Conservation (phyloP, 768 basidiomycete genomes). For the Porphyrellus cyaneotinctus region DNA sequence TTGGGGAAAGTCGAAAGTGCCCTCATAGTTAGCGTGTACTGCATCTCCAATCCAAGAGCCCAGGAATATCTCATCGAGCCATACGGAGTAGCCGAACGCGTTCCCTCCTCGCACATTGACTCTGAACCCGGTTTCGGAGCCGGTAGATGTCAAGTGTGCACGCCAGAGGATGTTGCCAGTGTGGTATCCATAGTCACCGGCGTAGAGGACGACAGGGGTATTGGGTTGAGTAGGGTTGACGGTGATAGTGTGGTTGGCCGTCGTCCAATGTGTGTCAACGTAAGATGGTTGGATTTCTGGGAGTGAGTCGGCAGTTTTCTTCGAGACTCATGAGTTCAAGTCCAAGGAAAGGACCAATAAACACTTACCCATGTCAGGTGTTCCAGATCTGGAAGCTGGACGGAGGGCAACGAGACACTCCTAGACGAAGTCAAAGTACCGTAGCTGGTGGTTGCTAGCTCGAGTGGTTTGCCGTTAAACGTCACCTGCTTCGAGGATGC, state of each 20-base stretch:
- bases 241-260: conserved; percentile 39
- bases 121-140: conserved; percentile 42
- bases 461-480: conserved; percentile 40
- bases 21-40: conserved; percentile 9
- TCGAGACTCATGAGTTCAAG: conserved; percentile 1
- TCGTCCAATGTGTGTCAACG: conserved; percentile 42
- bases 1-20: conserved; percentile 14
- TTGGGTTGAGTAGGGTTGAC: conserved; percentile 37
- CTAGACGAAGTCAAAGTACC: conserved; percentile 35
- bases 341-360: not conserved
- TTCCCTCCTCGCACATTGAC: conserved; percentile 40
- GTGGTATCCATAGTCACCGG: conserved; percentile 49
- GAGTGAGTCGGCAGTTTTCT: conserved; percentile 25
- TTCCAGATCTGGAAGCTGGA: conserved; percentile 21
- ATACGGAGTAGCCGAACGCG: conserved; percentile 49
- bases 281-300: conserved; percentile 39
- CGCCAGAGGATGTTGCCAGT: conserved; percentile 52
- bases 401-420: conserved; percentile 6
- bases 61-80: conserved; percentile 45
- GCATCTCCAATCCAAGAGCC: conserved; percentile 35
- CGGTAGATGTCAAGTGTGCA: conserved; percentile 46
- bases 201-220: conserved; percentile 43
- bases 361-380: conserved; percentile 15
- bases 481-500: conserved; percentile 37
- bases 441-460: conserved; percentile 36